Evolutionary conservation across 2,329 filamentous ascomycete genomes (phyloP), one percentile per base, ranked within the genome.

Genomic region (Beauveria caledonica): DNA sequence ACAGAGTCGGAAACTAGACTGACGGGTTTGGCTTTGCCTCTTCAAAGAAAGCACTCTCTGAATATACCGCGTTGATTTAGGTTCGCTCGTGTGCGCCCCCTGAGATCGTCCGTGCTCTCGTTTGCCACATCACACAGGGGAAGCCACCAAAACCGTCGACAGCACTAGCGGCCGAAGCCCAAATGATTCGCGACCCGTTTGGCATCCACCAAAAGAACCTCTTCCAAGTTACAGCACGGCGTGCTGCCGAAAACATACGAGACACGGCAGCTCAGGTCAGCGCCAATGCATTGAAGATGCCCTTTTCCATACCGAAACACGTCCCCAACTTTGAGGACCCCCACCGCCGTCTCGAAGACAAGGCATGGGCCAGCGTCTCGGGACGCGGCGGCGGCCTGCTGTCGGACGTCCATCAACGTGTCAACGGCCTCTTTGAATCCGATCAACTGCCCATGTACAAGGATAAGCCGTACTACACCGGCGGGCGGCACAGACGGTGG

Each of bases 401-500:
- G 51, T 74, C 76, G 62, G 79, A 76, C 52, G 78, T 90, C 44
- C 78, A 87, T 53, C 82, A 83, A 66, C 84, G 82, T 63, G 78
- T 90, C 40, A 82, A 82, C 55, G 80, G 79, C 62, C 80, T 92
- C 62, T 86, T 92, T 63, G 83, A 86, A 42, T 9, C 49, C 9
- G 73, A 73, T 63, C 73, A 66, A 61, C 77, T 99, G 64, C 94
- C 94, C 50, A 92, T 97, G 89, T 99, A 99, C 78, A 99, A 99
- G 76, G 94, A 99, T 76, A 99, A 99, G 73, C 94, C 94, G n/a
- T 94, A 90, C 71, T 81, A 80, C 55, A 79, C 83, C 48, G 76
- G 80, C 39, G 84, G 83, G 63, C 79, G 82, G 66, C 82, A 83
- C 67, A 78, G 80, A 63, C 79, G 79, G 56, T 79, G 84, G 39